Conservation (phyloP, 495 filamentous ascomycete species). For the Penicillium ochrochloron region DNA sequence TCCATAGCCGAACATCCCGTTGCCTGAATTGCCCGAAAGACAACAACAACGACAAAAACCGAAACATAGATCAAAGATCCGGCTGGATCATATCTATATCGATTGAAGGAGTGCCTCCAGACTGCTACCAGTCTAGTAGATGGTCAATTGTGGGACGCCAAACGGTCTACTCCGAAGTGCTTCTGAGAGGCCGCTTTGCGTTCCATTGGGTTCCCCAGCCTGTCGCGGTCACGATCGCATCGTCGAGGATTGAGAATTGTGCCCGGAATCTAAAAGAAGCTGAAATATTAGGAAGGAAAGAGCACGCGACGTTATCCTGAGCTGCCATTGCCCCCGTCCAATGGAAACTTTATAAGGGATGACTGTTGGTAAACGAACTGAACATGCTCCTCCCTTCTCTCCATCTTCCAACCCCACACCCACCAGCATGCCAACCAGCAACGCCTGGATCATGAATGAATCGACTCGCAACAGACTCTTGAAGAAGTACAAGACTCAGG, state of each 20-base stretch:
- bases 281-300: not conserved
- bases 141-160: conserved; percentile 56
- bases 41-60: not conserved
- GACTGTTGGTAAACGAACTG: conserved; percentile 49
- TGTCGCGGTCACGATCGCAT: conserved; percentile 22
- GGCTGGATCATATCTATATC: not conserved
- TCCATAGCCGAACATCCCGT: conserved; percentile 1
- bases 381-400: conserved; percentile 48
- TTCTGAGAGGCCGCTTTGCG: conserved; percentile 57
- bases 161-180: conserved; percentile 52
- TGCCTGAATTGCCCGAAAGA: not conserved
- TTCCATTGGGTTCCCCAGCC: conserved; percentile 58
- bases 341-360: conserved; percentile 47
- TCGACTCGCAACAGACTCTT: conserved; percentile 45
- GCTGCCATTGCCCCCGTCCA: conserved; percentile 16
- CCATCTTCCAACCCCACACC: conserved; percentile 36
- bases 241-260: not conserved
- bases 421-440: conserved; percentile 40
- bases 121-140: conserved; percentile 33
- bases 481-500: conserved; percentile 53
- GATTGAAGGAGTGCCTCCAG: not conserved
- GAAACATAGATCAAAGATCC: not conserved
- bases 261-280: conserved; percentile 1
- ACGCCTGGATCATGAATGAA: conserved; percentile 48
- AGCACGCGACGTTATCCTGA: not conserved